Conservation (phyloP, 768 basidiomycete genomes). For the Jaapia argillacea region DNA sequence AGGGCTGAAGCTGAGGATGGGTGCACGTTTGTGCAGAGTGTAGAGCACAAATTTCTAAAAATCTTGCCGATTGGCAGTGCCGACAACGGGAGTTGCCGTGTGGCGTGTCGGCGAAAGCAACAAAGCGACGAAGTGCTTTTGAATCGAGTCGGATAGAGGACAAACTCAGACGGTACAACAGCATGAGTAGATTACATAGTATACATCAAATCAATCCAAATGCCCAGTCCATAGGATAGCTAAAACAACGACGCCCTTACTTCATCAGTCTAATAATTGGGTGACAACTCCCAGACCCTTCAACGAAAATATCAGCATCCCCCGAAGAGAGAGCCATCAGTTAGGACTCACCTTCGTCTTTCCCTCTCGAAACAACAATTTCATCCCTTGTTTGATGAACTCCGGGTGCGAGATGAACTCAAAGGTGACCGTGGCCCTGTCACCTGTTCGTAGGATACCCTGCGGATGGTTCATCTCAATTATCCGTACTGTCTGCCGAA, state of each 20-base stretch:
- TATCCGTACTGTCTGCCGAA: slow-evolving; percentile 88
- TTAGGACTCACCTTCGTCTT: slow-evolving; percentile 86
- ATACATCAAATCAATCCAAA: too few relatives aligned
- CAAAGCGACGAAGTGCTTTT: too few relatives aligned
- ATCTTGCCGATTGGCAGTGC: too few relatives aligned
- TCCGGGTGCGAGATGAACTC: slow-evolving; percentile 92
- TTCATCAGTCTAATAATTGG: neutral
- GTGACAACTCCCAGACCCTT: slow-evolving; percentile 78
- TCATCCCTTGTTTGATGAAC: slow-evolving; percentile 89
- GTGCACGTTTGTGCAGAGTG: too few relatives aligned
- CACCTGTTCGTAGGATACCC: slow-evolving; percentile 86
- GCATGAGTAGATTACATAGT: too few relatives aligned
- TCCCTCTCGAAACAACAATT: slow-evolving; percentile 88
- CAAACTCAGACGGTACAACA: too few relatives aligned
- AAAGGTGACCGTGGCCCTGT: slow-evolving; percentile 88
- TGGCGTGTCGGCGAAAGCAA: too few relatives aligned
- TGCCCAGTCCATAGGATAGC: neutral
- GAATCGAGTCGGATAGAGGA: too few relatives aligned
- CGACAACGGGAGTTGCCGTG: too few relatives aligned
- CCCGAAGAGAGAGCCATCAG: slow-evolving; percentile 1
- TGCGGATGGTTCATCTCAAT: slow-evolving; percentile 87
- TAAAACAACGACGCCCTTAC: neutral
- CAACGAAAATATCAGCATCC: slow-evolving; percentile 1
- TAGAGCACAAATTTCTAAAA: too few relatives aligned
- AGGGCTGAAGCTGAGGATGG: too few relatives aligned